Percentiles rank a stretch among this genome's conserved stretches.
Evolutionary conservation across 306 rosid species (phyloP).

Genomic region (Cicer yamashitae): DNA sequence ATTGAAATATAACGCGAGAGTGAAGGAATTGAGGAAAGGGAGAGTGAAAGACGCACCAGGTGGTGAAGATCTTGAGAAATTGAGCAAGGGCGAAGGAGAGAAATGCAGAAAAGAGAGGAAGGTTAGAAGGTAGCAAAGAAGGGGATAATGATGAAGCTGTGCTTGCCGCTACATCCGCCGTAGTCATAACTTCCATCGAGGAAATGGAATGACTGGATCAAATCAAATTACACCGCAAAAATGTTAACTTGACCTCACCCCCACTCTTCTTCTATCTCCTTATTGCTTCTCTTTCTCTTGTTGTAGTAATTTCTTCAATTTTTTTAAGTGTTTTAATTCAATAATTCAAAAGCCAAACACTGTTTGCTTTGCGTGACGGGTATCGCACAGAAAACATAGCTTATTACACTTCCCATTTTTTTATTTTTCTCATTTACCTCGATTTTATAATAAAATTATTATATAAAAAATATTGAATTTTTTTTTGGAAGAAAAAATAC

Average conservation of each 20-base stretch:
- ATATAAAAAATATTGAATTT: too few relatives aligned
- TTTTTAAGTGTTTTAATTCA: background rate
- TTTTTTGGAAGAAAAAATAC: too few relatives aligned
- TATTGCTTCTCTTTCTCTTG: background rate
- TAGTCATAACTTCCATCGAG: slow-evolving; percentile 60
- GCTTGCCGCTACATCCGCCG: slow-evolving; percentile 59
- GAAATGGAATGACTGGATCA: background rate
- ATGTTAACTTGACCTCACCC: background rate
- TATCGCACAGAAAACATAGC: background rate
- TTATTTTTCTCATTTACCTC: too few relatives aligned
- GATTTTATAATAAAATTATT: too few relatives aligned
- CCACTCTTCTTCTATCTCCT: slow-evolving; percentile 15
- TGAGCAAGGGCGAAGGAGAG: slow-evolving; percentile 83
- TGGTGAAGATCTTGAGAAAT: slow-evolving; percentile 93
- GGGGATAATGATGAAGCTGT: slow-evolving; percentile 45
- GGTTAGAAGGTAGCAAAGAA: slow-evolving; percentile 53
- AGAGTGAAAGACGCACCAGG: slow-evolving; percentile 61
- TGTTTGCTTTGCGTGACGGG: slow-evolving; percentile 1
- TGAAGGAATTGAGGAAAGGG: background rate
- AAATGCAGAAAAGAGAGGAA: slow-evolving; percentile 68
- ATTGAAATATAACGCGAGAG: background rate
- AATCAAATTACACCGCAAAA: background rate
- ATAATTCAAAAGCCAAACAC: slow-evolving; percentile 9
- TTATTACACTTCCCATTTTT: too few relatives aligned
- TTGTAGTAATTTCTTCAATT: background rate